Evolutionary conservation across 1,284 basidiomycete genomes (phyloP).

Genomic region (Melanopsichium pennsylvanicum): DNA sequence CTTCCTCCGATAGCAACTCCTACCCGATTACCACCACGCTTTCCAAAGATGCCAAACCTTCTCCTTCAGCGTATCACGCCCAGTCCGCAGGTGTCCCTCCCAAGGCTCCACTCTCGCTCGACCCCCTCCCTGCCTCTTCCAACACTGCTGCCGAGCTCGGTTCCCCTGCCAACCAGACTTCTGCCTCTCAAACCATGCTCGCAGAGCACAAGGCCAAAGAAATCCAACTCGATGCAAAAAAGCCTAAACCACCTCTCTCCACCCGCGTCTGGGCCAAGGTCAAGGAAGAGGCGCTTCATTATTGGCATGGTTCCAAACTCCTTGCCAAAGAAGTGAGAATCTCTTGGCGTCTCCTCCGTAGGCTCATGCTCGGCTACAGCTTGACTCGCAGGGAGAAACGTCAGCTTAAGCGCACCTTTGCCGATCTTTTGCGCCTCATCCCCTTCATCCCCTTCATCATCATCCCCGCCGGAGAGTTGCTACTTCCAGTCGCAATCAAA

Average conservation of each 20-base stretch:
- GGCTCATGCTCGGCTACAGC: slow-evolving; percentile 87
- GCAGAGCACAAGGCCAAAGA: slow-evolving; percentile 46
- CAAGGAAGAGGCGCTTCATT: slow-evolving; percentile 94
- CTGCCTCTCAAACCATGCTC: slow-evolving; percentile 44
- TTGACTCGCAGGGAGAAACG: slow-evolving; percentile 91
- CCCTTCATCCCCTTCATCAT: slow-evolving; percentile 95
- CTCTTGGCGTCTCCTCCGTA: slow-evolving; percentile 84
- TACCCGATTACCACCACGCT: slow-evolving; percentile 23
- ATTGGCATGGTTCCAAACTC: slow-evolving; percentile 95
- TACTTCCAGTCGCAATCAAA: slow-evolving; percentile 95
- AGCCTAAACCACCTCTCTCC: slow-evolving; percentile 34
- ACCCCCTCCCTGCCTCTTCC: slow-evolving; percentile 35
- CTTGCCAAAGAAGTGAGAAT: slow-evolving; percentile 94
- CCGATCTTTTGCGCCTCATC: slow-evolving; percentile 87
- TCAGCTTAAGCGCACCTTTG: slow-evolving; percentile 91
- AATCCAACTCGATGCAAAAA: slow-evolving; percentile 37
- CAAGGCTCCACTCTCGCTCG: slow-evolving; percentile 30
- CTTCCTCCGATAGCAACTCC: slow-evolving; percentile 8
- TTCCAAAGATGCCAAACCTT: slow-evolving; percentile 22
- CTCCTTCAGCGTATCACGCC: slow-evolving; percentile 21
- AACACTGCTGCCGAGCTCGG: slow-evolving; percentile 49
- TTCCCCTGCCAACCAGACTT: slow-evolving; percentile 44
- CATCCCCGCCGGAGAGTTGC: slow-evolving; percentile 96
- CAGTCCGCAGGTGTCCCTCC: slow-evolving; percentile 43
- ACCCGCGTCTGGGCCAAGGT: slow-evolving; percentile 79